Conservation (phyloP, 352 stramenopile genomes). For the Achlya hypogyna region DNA sequence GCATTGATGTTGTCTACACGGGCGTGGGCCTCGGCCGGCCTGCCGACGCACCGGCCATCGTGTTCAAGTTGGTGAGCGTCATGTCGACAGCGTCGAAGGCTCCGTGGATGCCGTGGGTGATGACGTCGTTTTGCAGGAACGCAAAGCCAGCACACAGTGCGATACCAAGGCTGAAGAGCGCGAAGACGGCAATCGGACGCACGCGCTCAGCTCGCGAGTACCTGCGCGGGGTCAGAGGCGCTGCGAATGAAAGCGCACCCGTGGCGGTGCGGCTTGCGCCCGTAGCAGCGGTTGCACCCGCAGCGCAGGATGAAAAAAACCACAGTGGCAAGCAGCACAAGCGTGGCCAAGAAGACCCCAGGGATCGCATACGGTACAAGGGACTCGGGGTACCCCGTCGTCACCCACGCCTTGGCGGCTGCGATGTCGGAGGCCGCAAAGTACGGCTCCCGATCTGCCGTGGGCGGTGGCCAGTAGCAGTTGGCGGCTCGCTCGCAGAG, state of each 20-base stretch:
- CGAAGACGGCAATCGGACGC: slow-evolving; percentile 48
- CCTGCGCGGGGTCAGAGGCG: not conserved
- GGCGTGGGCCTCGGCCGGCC: not conserved
- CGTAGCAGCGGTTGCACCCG: slow-evolving; percentile 68
- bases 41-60: slow-evolving; percentile 20
- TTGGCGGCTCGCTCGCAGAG: slow-evolving; percentile 64
- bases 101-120: slow-evolving; percentile 47
- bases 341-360: slow-evolving; percentile 56
- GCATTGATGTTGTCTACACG: slow-evolving; percentile 50
- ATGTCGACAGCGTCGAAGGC: slow-evolving; percentile 63
- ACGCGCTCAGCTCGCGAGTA: slow-evolving; percentile 69
- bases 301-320: slow-evolving; percentile 62
- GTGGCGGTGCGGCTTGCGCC: slow-evolving; percentile 54
- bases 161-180: slow-evolving; percentile 49
- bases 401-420: slow-evolving; percentile 53
- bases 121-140: slow-evolving; percentile 64
- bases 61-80: slow-evolving; percentile 70
- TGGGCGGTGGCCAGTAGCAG: slow-evolving; percentile 57
- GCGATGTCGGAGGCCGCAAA: slow-evolving; percentile 46
- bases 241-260: slow-evolving; percentile 18
- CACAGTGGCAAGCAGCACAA: slow-evolving; percentile 44
- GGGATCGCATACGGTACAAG: slow-evolving; percentile 64
- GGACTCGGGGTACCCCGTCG: slow-evolving; percentile 51
- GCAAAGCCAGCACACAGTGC: slow-evolving; percentile 69
- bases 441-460: slow-evolving; percentile 26